Percentiles rank a stretch among this genome's conserved stretches.
phyloP scores from a whole-genome alignment of 305 asterid genomes.

The Nicotiana rustica region DNA sequence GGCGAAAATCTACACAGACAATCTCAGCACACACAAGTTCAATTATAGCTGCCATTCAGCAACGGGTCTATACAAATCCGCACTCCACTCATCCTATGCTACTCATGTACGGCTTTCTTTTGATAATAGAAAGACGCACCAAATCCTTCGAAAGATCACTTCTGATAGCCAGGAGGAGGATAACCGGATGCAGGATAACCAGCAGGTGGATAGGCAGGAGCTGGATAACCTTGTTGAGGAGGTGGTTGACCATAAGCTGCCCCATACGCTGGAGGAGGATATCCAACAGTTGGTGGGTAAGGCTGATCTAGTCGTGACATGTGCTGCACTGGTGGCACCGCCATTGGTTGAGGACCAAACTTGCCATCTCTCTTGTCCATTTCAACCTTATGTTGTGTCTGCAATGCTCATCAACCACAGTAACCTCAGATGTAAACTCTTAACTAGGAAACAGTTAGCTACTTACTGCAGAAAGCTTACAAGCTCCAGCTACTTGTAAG shows the following conservation, averaged over 20 bases:
- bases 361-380: constrained; percentile 99
- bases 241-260: constrained; percentile 69
- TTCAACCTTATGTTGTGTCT: constrained; percentile 98
- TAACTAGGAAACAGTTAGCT: constrained; percentile 63
- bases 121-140: constrained; percentile 5
- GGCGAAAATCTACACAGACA: constrained; percentile 13
- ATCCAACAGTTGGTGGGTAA: constrained; percentile 82
- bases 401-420: constrained; percentile 32
- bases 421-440: constrained; percentile 51
- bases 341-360: constrained; percentile 88
- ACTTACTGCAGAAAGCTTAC: constrained; percentile 59
- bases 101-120: background rate
- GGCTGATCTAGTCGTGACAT: constrained; percentile 98
- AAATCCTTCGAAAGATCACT: constrained; percentile 44
- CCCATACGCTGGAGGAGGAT: constrained; percentile 66
- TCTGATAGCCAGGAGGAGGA: constrained; percentile 63
- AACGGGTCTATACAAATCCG: constrained; percentile 29
- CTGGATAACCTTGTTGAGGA: constrained; percentile 62
- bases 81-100: background rate
- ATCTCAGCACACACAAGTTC: constrained; percentile 17
- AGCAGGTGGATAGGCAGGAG: constrained; percentile 55
- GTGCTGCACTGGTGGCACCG: constrained; percentile 84
- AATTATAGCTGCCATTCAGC: constrained; percentile 6
- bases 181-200: constrained; percentile 50
- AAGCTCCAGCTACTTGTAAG: constrained; percentile 53